Evolutionary conservation across 2,329 filamentous ascomycete species (phyloP), one percentile per base, ranked within the genome.

Genomic region (Botryotinia convoluta): DNA sequence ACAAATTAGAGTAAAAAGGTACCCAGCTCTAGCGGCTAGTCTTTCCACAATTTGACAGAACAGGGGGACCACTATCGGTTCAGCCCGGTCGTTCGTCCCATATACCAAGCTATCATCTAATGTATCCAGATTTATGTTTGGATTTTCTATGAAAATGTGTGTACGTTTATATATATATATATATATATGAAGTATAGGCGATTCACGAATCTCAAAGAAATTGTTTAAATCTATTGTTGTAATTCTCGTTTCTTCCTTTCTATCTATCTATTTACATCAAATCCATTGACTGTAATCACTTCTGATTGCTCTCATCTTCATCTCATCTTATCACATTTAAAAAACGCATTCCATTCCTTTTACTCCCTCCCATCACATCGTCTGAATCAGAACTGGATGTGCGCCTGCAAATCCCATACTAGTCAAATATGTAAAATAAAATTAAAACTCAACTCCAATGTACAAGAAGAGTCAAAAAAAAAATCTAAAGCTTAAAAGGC

Each of bases 401-500:
- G 51, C 72, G 67, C 72, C 72, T 63, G 67, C 59, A 70, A 57
- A 69, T 51, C 71, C 62, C 64, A 22, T 67, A 59, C 69, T 37
- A 45, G 61, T 42, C 61, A 65, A 67, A 42, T 69, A 54, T 69
- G 45, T 69, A 35, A 61, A 72, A 29, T 26, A 60, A 72, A 39
- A 60, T 18, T 18, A 57, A 60, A 22, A 37, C 22, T 18, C 10
- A 70, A 73, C 45, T 70, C 72, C 72, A 51, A 32, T 61, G 69
- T 74, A 73, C 74, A 75, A 73, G 71, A 75, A 59, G 35, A 37
- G 65, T 42, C 35, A 8, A 48, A 48, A 10, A 8, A 51, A 42
- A n/a, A 57, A 35, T 18, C 9, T 26, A n/a, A 61, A 37, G 32
- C 44, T 39, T 72, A 94, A 80, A 96, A 92, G 72, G 90, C 91